Conservation (phyloP, 495 filamentous ascomycete species). For the Schizothecium vesticola region DNA sequence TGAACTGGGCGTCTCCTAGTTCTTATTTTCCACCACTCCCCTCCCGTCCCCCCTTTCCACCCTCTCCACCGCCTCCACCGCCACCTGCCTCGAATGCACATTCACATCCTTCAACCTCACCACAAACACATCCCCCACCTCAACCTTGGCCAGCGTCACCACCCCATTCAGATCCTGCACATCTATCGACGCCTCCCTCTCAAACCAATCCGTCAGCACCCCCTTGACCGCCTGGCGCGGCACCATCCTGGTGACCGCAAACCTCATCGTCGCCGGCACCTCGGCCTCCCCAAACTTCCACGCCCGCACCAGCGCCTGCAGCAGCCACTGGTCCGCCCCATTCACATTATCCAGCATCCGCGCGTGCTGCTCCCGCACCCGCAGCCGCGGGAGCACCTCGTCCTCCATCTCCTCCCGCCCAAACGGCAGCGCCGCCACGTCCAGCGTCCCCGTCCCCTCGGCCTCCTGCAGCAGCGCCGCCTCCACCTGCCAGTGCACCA, state of each 20-base stretch:
- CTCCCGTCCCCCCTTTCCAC: neutral
- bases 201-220: constrained; percentile 35
- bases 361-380: constrained; percentile 43
- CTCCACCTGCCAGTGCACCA: constrained; percentile 91
- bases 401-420: constrained; percentile 48
- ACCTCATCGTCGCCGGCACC: constrained; percentile 59
- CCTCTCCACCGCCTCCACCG: constrained; percentile 45
- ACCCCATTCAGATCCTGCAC: constrained; percentile 28
- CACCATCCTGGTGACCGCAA: constrained; percentile 36
- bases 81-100: constrained; percentile 43
- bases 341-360: constrained; percentile 25
- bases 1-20: too few species aligned
- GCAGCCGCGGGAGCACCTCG: constrained; percentile 44
- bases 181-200: constrained; percentile 27
- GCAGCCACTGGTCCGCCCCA: constrained; percentile 51
- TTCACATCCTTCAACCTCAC: constrained; percentile 55
- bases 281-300: constrained; percentile 60
- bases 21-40: too few species aligned
- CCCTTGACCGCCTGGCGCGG: constrained; percentile 20
- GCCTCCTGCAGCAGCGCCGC: constrained; percentile 67
- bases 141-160: constrained; percentile 30
- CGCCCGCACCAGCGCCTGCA: constrained; percentile 67
- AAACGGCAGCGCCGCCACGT: constrained; percentile 58
- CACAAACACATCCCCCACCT: constrained; percentile 51
- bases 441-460: neutral